These are phyloP conservation scores for Clitopilus hobsonii DNA, from an alignment of 768 basidiomycete genomes.

Conservation along the genomic window DNA sequence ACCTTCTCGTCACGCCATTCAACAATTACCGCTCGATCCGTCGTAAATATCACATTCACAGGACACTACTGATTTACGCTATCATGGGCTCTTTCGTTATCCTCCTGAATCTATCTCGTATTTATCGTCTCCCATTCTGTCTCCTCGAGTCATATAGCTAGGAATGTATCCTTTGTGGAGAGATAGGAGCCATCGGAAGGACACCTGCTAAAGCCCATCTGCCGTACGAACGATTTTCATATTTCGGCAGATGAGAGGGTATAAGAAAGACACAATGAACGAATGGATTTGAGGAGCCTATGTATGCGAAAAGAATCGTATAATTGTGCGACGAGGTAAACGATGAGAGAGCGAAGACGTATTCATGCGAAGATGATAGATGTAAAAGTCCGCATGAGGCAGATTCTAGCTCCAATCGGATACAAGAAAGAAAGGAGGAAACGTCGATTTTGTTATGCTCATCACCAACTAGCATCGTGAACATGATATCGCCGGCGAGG, in stretches of 20 bases:
- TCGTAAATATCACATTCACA: no score
- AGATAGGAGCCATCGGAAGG: not conserved
- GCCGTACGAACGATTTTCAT: not conserved
- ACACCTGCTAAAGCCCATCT: not conserved
- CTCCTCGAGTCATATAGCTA: no score
- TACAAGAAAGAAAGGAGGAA: not conserved
- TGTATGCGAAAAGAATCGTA: not conserved
- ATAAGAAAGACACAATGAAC: not conserved
- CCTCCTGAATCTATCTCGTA: no score
- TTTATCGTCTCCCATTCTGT: no score
- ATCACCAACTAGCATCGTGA: constrained; percentile 6
- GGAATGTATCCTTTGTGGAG: not conserved
- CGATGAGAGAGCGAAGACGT: not conserved
- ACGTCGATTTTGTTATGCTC: not conserved
- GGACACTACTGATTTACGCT: no score
- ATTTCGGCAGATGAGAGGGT: no score
- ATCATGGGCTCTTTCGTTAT: no score
- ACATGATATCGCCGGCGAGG: constrained; percentile 41
- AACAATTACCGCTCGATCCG: no score
- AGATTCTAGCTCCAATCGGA: not conserved
- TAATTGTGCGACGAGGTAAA: not conserved
- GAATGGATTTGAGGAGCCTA: not conserved
- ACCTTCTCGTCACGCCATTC: no score
- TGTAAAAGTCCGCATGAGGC: not conserved
- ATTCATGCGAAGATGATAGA: not conserved